These are phyloP conservation scores for Arthroderma uncinatum DNA, from an alignment of 2,329 filamentous ascomycete species.

Conservation along the genomic window DNA sequence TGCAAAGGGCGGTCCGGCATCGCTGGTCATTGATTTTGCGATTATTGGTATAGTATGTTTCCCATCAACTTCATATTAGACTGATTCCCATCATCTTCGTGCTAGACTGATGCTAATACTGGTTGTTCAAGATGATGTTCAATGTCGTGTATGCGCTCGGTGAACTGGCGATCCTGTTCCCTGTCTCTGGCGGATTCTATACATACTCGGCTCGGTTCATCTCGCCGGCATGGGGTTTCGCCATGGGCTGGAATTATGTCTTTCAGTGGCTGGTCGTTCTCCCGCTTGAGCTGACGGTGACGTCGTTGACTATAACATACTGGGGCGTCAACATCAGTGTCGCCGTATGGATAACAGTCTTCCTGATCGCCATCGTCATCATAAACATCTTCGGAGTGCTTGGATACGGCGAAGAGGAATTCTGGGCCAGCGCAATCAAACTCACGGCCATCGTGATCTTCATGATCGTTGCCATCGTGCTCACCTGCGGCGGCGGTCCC, in stretches of 20 bases:
- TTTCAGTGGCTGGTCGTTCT: constrained; percentile 73
- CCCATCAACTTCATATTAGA: neutral
- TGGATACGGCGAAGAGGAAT: constrained; percentile 75
- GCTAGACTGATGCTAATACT: too few species aligned
- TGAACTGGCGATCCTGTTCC: constrained; percentile 51
- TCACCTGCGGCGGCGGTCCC: constrained; percentile 35
- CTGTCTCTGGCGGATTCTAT: constrained; percentile 52
- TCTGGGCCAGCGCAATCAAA: constrained; percentile 70
- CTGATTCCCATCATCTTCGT: too few species aligned
- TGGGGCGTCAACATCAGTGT: constrained; percentile 43
- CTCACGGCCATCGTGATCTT: constrained; percentile 71
- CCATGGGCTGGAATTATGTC: constrained; percentile 51
- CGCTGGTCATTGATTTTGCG: constrained; percentile 36
- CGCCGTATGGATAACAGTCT: constrained; percentile 53
- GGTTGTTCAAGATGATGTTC: constrained; percentile 43
- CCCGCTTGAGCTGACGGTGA: constrained; percentile 71
- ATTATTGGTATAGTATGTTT: constrained; percentile 37
- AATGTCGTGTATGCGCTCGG: constrained; percentile 50
- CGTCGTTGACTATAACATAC: constrained; percentile 65
- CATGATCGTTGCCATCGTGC: constrained; percentile 71
- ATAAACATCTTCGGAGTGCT: constrained; percentile 80
- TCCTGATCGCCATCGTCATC: constrained; percentile 56
- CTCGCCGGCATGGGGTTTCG: constrained; percentile 47
- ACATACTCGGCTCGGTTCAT: constrained; percentile 51
- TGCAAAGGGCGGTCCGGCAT: constrained; percentile 27